phyloP scores from a whole-genome alignment of 2,329 filamentous ascomycete genomes.

The Pseudocercospora fuligena region DNA sequence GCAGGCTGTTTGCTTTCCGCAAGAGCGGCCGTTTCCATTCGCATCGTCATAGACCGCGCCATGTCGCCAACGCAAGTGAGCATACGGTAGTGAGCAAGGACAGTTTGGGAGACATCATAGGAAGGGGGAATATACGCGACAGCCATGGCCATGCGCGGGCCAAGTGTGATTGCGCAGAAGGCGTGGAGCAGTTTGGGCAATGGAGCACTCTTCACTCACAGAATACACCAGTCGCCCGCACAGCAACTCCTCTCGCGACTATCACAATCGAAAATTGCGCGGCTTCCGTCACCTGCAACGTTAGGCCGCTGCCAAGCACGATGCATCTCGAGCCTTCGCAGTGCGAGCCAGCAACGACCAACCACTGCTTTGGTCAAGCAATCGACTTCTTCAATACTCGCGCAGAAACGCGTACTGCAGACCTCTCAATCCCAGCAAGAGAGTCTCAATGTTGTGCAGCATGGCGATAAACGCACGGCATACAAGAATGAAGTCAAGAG shows the following conservation, averaged over 20 bases:
- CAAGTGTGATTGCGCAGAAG: conserved; percentile 31
- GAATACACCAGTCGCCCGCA: conserved; percentile 33
- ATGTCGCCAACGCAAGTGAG: conserved; percentile 10
- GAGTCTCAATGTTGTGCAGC: conserved; percentile 16
- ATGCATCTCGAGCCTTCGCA: conserved; percentile 25
- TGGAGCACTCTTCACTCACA: conserved; percentile 41
- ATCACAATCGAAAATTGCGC: not conserved
- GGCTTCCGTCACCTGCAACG: not conserved
- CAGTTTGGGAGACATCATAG: not conserved
- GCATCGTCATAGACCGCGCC: conserved; percentile 23
- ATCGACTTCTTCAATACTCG: conserved; percentile 6
- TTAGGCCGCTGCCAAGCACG: conserved; percentile 21
- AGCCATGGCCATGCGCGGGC: conserved; percentile 30
- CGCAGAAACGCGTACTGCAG: conserved; percentile 28
- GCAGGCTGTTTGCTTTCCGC: conserved; percentile 5
- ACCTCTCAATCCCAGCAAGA: conserved; percentile 28
- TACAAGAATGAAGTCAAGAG: conserved; percentile 29
- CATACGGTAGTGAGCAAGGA: conserved; percentile 8
- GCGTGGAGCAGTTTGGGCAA: conserved; percentile 43
- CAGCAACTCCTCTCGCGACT: conserved; percentile 4
- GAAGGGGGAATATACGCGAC: not conserved
- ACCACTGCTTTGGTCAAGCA: conserved; percentile 16
- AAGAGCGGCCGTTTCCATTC: conserved; percentile 10
- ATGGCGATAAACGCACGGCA: conserved; percentile 22
- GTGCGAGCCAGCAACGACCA: conserved; percentile 17